Conservation (phyloP, 75 land plant genomes). For the Pinus albicaulis region DNA sequence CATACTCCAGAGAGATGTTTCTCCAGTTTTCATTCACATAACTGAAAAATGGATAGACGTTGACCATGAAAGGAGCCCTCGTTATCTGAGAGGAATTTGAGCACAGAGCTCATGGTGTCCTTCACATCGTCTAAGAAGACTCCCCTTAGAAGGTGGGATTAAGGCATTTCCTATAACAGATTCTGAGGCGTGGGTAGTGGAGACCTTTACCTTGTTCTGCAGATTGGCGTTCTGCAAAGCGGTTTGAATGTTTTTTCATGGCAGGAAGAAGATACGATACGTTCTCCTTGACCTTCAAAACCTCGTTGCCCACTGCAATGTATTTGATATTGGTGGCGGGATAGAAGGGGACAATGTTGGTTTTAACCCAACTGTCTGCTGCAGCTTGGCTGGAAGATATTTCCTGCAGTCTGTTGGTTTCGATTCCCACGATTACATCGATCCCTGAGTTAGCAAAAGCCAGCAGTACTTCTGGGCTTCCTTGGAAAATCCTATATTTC, state of each 20-base stretch:
- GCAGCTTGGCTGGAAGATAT: conserved; percentile 36
- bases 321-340: conserved; percentile 44
- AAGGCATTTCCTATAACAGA: conserved; percentile 3
- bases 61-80: conserved; percentile 18
- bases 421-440: neutral
- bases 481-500: neutral
- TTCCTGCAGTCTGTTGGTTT: neutral
- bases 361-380: conserved; percentile 47
- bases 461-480: neutral
- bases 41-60: conserved; percentile 30
- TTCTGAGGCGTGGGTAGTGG: conserved; percentile 13
- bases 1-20: conserved; percentile 14
- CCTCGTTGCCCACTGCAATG: conserved; percentile 70
- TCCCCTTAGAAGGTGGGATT: conserved; percentile 22
- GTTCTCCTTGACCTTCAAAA: conserved; percentile 1
- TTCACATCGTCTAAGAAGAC: neutral
- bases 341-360: conserved; percentile 36
- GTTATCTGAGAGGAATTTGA: conserved; percentile 15
- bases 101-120: neutral
- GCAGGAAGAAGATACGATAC: conserved; percentile 34
- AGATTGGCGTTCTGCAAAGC: conserved; percentile 29
- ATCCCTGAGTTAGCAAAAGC: conserved; percentile 6
- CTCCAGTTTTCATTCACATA: neutral
- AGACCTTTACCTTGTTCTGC: conserved; percentile 12
- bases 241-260: conserved; percentile 47